Base-by-base conservation (phyloP, 495 filamentous ascomycete species). In the Xylaria cubensis region DNA sequence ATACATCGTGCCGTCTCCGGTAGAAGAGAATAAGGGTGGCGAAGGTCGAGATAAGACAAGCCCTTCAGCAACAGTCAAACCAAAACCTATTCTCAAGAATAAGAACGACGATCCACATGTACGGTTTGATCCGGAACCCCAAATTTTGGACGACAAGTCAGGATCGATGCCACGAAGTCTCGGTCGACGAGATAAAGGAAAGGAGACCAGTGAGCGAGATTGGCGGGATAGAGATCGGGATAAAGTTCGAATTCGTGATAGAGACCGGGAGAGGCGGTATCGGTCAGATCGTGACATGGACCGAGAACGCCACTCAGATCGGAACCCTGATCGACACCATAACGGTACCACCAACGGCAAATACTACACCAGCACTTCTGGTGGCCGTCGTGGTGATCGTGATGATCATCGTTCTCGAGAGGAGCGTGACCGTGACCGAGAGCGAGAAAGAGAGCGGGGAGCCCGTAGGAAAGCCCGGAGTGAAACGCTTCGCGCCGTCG, bases 21-120 rank as follows among this genome's bases (percentile, higher is more conserved):
- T 21, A 32, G 72, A 70, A 46, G 68, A 72, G 24, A 44, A 24
- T 3, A 62, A 36, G 24, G 36, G 4, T 10, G 53, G 70, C 0
- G 70, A 67, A 26, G 13, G 26, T 24, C 46, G 72, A n/a, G 58
- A 69, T 36, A 71, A 70, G 42, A 55, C 66, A 7, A 84, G 82
- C 3, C 83, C 84, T 3, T 71, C 81, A 8, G 81, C 77, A 51
- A 84, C 82, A 0, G 77, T 81, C 1, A 77, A 73, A 64, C 85
- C 85, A 3, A 87, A 86, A 73, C 80, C 85, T 21, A 87, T 87
- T 41, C 79, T 87, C 8, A 86, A 86, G 80, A 86, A 86, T 75
- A 82, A 82, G 73, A 84, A 86, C 61, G 80, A 82, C 39, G 80
- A 87, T 63, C 77, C 77, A 10, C 83, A 82, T 56, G 85, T 87